Conservation (phyloP, 768 basidiomycete species). For the button mushroom (Agaricus bisporus) region DNA sequence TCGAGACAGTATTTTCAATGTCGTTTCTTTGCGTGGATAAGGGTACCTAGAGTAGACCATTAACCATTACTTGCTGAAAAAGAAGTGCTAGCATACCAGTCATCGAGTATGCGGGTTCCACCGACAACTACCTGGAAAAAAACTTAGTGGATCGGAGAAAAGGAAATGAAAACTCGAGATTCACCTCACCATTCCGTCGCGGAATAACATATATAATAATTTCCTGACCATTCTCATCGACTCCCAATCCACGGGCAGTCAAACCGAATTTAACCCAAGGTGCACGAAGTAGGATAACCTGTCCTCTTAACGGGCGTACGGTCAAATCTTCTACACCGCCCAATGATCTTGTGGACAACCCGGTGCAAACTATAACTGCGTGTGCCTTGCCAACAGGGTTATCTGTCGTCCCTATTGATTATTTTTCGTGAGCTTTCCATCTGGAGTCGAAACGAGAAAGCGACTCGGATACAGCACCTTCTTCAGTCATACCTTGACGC, state of each 20-base stretch:
- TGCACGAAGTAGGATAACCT: conserved; percentile 71
- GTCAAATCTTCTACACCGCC: conserved; percentile 76
- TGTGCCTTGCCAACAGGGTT: conserved; percentile 15
- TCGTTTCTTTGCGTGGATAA: conserved; percentile 54
- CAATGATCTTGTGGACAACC: conserved; percentile 67
- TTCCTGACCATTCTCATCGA: conserved; percentile 29
- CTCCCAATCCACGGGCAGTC: conserved; percentile 25
- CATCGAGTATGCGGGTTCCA: conserved; percentile 49
- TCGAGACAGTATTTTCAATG: conserved; percentile 48
- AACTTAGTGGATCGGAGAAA: background rate
- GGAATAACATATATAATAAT: conserved; percentile 57
- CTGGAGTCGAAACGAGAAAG: background rate
- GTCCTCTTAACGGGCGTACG: conserved; percentile 76
- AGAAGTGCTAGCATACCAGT: conserved; percentile 39
- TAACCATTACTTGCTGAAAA: background rate
- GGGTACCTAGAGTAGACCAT: conserved; percentile 43
- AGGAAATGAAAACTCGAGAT: background rate
- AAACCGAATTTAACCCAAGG: conserved; percentile 57
- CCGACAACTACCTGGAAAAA: conserved; percentile 46
- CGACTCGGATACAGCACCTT: conserved; percentile 10
- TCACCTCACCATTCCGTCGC: conserved; percentile 47
- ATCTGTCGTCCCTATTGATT: background rate
- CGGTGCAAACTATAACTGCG: conserved; percentile 65
- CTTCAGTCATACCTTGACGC: conserved; percentile 31
- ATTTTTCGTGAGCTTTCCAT: conserved; percentile 8